Evolutionary conservation across 345 rosid genomes (phyloP).

Genomic region (Heritiera littoralis): DNA sequence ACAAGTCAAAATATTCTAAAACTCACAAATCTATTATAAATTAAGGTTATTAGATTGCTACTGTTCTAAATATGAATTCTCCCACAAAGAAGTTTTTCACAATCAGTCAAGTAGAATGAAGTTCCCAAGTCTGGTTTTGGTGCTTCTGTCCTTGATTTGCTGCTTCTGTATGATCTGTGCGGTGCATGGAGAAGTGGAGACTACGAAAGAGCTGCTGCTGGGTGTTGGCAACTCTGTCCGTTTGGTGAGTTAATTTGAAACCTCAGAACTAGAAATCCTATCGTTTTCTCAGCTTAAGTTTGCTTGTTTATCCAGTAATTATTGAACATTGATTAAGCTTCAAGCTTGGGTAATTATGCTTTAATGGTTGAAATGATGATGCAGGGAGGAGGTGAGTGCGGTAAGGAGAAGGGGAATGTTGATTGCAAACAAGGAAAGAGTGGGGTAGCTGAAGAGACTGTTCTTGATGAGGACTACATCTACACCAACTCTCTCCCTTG

Average conservation of each 20-base stretch:
- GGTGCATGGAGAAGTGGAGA: constrained; percentile 14
- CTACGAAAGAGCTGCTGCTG: neutral
- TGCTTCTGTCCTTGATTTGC: neutral
- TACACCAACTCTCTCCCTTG: constrained; percentile 29
- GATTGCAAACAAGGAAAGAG: constrained; percentile 26
- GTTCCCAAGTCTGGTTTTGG: neutral
- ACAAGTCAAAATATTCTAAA: constrained; percentile 25
- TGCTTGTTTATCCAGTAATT: too few relatives aligned
- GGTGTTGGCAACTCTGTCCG: constrained; percentile 7
- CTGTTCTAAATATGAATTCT: neutral
- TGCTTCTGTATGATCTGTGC: constrained; percentile 9
- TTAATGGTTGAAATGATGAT: neutral
- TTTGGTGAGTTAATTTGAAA: constrained; percentile 9
- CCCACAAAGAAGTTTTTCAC: neutral
- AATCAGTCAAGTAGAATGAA: constrained; percentile 10
- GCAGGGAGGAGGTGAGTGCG: constrained; percentile 18
- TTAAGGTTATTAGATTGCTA: neutral
- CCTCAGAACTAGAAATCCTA: too few relatives aligned
- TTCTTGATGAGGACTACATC: constrained; percentile 29
- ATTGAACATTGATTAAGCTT: neutral
- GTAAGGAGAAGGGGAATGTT: constrained; percentile 9
- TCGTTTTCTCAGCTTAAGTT: too few relatives aligned
- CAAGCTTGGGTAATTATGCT: neutral
- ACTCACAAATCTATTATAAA: constrained; percentile 2
- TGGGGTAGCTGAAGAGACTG: constrained; percentile 19